phyloP scores from a whole-genome alignment of 2,329 filamentous ascomycete species.

The Cladophialophora chaetospira region DNA sequence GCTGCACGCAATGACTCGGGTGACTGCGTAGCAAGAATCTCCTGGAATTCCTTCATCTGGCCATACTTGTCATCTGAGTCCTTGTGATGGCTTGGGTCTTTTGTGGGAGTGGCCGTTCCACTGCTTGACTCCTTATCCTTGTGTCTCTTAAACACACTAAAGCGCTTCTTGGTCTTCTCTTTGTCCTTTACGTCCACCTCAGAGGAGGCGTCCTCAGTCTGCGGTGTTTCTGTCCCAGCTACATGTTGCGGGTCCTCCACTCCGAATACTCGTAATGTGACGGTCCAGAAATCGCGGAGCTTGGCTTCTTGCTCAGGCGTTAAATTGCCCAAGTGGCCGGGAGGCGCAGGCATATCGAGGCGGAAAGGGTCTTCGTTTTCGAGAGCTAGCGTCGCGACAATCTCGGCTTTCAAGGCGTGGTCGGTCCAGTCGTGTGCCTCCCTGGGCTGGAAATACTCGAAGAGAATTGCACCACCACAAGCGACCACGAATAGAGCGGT shows the following conservation, averaged over 20 bases:
- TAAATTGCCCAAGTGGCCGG: conserved; percentile 80
- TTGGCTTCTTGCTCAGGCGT: conserved; percentile 89
- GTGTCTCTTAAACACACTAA: conserved; percentile 67
- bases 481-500: conserved; percentile 21
- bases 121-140: conserved; percentile 39
- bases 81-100: conserved; percentile 38
- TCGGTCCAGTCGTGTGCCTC: conserved; percentile 23
- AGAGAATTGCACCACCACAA: conserved; percentile 20
- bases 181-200: conserved; percentile 43
- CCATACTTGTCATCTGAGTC: conserved; percentile 88
- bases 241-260: conserved; percentile 44
- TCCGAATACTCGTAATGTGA: conserved; percentile 74
- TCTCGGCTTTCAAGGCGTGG: conserved; percentile 35
- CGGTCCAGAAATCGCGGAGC: conserved; percentile 81
- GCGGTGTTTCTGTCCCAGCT: conserved; percentile 27
- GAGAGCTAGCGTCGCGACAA: conserved; percentile 36
- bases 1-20: conserved; percentile 77
- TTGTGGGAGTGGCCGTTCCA: conserved; percentile 44
- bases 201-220: conserved; percentile 33
- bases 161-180: conserved; percentile 74
- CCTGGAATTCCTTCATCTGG: conserved; percentile 80
- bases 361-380: conserved; percentile 23
- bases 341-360: conserved; percentile 37
- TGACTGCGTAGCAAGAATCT: conserved; percentile 73
- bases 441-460: conserved; percentile 19